phyloP scores from a whole-genome alignment of 2,329 filamentous ascomycete genomes.

The Coniochaeta pulveracea region DNA sequence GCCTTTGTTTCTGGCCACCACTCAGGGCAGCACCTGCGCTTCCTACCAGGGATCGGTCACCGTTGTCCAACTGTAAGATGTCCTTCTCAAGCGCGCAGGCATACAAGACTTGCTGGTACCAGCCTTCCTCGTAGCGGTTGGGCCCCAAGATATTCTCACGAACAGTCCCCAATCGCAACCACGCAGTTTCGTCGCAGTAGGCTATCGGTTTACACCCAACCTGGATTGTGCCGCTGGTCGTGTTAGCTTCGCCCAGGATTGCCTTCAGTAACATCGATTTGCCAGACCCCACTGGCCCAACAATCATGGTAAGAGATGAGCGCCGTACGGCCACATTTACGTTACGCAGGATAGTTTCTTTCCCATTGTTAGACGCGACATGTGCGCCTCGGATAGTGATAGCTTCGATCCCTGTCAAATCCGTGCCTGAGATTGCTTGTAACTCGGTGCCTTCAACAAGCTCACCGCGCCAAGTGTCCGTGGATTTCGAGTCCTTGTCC shows the following conservation, averaged over 20 bases:
- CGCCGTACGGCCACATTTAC: no score
- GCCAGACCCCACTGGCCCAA: slow-evolving; percentile 13
- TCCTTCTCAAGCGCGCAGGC: slow-evolving; percentile 8
- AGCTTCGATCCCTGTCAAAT: not conserved
- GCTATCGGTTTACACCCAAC: slow-evolving; percentile 5
- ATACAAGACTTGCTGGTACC: slow-evolving; percentile 7
- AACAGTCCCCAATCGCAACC: slow-evolving; percentile 12
- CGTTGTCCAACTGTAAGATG: slow-evolving; percentile 5
- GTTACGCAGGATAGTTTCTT: no score
- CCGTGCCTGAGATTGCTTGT: not conserved
- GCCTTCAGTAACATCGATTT: slow-evolving; percentile 13
- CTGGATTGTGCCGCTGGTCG: slow-evolving; percentile 4
- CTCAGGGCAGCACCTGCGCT: slow-evolving; percentile 8
- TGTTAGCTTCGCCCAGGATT: slow-evolving; percentile 11
- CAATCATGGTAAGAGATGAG: slow-evolving; percentile 7
- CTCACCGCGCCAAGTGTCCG: not conserved
- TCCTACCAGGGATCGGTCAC: slow-evolving; percentile 9
- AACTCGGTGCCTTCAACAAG: not conserved
- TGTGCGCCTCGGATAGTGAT: slow-evolving; percentile 9
- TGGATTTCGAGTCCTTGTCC: not conserved
- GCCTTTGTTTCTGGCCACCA: slow-evolving; percentile 12
- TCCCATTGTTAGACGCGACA: slow-evolving; percentile 6
- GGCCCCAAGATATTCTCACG: slow-evolving; percentile 9
- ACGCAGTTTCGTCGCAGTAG: slow-evolving; percentile 13
- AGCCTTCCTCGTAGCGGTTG: slow-evolving; percentile 6